Percentiles rank a stretch among this genome's conserved stretches.
Evolutionary conservation across 163 green algal species (phyloP).

Genomic region (Prototheca wickerhamii): DNA sequence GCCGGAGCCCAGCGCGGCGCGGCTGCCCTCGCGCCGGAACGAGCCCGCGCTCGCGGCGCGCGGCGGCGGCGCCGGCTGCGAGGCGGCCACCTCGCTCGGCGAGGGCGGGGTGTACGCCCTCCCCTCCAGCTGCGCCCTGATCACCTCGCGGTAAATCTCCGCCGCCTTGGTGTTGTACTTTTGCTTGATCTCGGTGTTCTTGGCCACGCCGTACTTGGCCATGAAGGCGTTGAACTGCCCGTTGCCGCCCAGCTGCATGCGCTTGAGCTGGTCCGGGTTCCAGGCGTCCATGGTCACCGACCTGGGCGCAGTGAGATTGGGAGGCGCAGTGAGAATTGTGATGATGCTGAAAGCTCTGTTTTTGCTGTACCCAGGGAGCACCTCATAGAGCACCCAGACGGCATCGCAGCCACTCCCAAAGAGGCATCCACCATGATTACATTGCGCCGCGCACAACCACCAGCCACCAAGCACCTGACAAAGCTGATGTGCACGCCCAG

Average conservation of each 20-base stretch:
- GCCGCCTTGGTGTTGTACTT: conserved; percentile 87
- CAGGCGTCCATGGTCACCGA: conserved; percentile 97
- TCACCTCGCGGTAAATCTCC: conserved; percentile 81
- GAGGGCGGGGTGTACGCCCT: conserved; percentile 56
- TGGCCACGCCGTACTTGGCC: conserved; percentile 82
- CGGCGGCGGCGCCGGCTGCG: conserved; percentile 1
- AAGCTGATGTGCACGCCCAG: conserved; percentile 97
- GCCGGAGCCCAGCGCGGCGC: not conserved
- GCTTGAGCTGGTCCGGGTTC: conserved; percentile 85
- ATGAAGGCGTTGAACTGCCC: conserved; percentile 84
- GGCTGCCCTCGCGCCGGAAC: not conserved
- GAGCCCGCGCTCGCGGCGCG: not conserved
- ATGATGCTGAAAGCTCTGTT: not conserved
- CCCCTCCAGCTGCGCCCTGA: conserved; percentile 74
- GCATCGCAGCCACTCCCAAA: not conserved
- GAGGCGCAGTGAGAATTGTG: not conserved
- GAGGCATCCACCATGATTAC: not conserved
- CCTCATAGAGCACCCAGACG: not conserved
- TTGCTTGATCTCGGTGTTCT: conserved; percentile 72
- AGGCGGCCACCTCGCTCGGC: conserved; percentile 32
- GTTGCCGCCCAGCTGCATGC: conserved; percentile 95
- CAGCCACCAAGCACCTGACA: conserved; percentile 61
- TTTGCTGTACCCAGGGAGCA: not conserved
- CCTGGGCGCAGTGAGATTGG: conserved; percentile 34
- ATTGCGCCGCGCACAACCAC: not conserved